Evolutionary conservation across 805 yeast genomes (phyloP).

Genomic region (Hanseniaspora jakobsenii): DNA sequence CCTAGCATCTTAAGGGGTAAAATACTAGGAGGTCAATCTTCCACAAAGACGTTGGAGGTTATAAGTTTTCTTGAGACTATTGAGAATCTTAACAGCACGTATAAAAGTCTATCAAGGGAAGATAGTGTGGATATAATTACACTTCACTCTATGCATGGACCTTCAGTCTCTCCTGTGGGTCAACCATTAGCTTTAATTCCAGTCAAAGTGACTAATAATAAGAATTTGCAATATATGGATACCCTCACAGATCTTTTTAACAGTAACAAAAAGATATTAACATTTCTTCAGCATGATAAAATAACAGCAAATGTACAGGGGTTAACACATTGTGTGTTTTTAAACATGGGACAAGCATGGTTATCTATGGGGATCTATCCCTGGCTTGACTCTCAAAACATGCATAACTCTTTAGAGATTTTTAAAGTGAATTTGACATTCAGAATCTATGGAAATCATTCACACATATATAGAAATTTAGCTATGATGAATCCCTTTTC

Average conservation of each 20-base stretch:
- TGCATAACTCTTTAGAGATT: conserved; percentile 77
- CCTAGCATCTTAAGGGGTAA: conserved; percentile 28
- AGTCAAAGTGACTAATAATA: conserved; percentile 29
- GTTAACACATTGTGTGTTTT: conserved; percentile 92
- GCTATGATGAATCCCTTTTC: conserved; percentile 95
- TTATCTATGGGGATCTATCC: conserved; percentile 70
- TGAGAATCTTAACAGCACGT: conserved; percentile 23
- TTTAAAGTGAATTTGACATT: conserved; percentile 89
- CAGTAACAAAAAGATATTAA: conserved; percentile 62
- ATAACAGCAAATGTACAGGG: conserved; percentile 98
- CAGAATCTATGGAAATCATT: conserved; percentile 81
- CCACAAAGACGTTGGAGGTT: conserved; percentile 86
- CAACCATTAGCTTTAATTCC: conserved; percentile 79
- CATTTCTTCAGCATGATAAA: conserved; percentile 82
- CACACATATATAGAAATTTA: conserved; percentile 97
- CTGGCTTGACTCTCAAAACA: conserved; percentile 45
- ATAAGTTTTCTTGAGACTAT: conserved; percentile 52
- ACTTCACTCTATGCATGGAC: conserved; percentile 91
- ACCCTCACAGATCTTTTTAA: conserved; percentile 56
- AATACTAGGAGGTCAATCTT: conserved; percentile 95
- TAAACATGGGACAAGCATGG: conserved; percentile 98
- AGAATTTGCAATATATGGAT: conserved; percentile 49
- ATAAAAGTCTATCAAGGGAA: too few species aligned
- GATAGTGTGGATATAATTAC: conserved; percentile 73
- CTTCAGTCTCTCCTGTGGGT: conserved; percentile 74